Base-by-base conservation (phyloP, 2,329 filamentous ascomycete species). In the Lecanicillium sp. region DNA sequence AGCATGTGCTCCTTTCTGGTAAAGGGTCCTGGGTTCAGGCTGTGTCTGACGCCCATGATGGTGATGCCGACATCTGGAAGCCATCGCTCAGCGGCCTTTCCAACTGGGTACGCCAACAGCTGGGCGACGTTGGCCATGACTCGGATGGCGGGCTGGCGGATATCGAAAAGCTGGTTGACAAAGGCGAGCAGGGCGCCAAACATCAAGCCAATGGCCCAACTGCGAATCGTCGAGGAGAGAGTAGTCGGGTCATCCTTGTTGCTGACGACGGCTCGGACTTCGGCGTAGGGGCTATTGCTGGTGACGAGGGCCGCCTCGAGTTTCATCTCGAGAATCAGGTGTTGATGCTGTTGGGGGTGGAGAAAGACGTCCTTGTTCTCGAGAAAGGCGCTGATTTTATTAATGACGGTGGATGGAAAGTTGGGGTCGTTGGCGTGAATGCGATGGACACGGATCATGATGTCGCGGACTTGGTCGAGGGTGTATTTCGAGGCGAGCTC, bases 1-100 rank as follows among this genome's bases (percentile, higher is more conserved):
- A 79, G 61, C 64, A 75, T 74, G 50, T 79, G 75, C 53, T 79
- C 75, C 56, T 79, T 79, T 49, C 69, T 69, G 39, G 69, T 71
- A 50, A 79, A 79, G 2, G 67, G 68, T 0, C 73, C 72, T 0
- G 74, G 72, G 48, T 77, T 77, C 12, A 76, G 60, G 5, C 62
- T 66, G 49, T 72, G 68, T 15, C 64, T 60, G 17, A 62, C 49
- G 9, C 69, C 68, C 30, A 64, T 60, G 13, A 71, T 48, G 1
- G 58, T 70, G 46, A 79, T 62, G 25, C 68, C 66, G 33, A 51
- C 58, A 44, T 74, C 69, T 0, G 74, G 75, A 30, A 79, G 57
- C 45, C 64, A 57, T 36, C 58, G 65, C 44, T 74, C 72, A 53
- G 62, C 65, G 14, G 64, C 59, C 42, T 69, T 69, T 40, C 74